Evolutionary conservation across 306 rosid species (phyloP), one percentile per base, ranked within the genome.

Genomic region (Morella rubra): DNA sequence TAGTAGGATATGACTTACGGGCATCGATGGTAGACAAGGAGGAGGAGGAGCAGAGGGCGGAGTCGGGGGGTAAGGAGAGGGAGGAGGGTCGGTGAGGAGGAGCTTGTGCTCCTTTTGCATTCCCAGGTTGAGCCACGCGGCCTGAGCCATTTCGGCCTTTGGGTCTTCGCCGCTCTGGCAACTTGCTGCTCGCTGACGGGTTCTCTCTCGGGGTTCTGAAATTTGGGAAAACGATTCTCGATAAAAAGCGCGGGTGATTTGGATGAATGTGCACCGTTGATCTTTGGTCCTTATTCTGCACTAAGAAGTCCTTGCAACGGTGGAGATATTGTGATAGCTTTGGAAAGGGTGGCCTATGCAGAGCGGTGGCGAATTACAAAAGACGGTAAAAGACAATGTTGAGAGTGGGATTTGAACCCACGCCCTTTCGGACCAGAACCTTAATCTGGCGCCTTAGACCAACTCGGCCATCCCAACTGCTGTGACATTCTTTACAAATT

Each of bases 51-150:
- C 27, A 51, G 9, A 72, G 60, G 42, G 83, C 13, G 18, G 84
- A 68, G n/a, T 80, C 82, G 32, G 44, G 50, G 0, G 84, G 84
- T 71, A 84, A 80, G 50, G 82, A 73, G 8, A 82, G 71, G 20
- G 82, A 46, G 87, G 87, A 13, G 84, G 84, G 55, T 84, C 87
- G 74, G 84, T 19, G 84, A 84, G 84, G 59, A 84, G 87, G 32
- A 84, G 77, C 80, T 77, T 84, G 74, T 77, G 84, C 82, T 84
- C 87, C 81, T 84, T 84, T 73, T 84, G 84, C 75, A 84, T 41
- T 37, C 87, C 82, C 58, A 84, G 87, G 79, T 49, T 77, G 40
- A 77, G 84, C 80, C 84, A 60, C 82, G 84, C 84, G 5, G 87
- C 84, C 75, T 77, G 87, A 46, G 84, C 84, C 86, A 82, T 82